Evolutionary conservation across 2,329 filamentous ascomycete species (phyloP).

Genomic region (Monosporascus sp.): DNA sequence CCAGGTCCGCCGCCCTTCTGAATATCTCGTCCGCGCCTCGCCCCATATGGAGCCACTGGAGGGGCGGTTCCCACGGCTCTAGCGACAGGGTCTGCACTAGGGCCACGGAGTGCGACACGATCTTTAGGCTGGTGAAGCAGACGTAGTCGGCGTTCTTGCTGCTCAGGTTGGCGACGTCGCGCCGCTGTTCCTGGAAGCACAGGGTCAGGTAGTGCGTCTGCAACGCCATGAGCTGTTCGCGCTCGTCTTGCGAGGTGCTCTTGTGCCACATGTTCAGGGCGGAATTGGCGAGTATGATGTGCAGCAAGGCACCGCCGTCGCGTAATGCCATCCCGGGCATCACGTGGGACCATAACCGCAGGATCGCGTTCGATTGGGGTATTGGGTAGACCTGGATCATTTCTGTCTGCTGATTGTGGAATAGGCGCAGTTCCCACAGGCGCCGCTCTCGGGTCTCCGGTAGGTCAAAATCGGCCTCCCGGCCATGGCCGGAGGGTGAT

Average conservation of each 20-base stretch:
- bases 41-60: slow-evolving; percentile 32
- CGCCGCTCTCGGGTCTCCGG: slow-evolving; percentile 31
- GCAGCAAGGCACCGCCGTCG: slow-evolving; percentile 26
- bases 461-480: slow-evolving; percentile 22
- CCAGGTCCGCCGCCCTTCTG: slow-evolving; percentile 18
- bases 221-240: slow-evolving; percentile 24
- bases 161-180: slow-evolving; percentile 26
- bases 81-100: slow-evolving; percentile 31
- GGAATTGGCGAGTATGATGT: slow-evolving; percentile 30
- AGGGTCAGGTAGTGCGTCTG: slow-evolving; percentile 31
- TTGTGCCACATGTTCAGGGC: slow-evolving; percentile 31
- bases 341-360: slow-evolving; percentile 26
- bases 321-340: slow-evolving; percentile 19
- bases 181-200: slow-evolving; percentile 30
- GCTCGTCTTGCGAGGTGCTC: slow-evolving; percentile 17
- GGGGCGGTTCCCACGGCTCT: slow-evolving; percentile 32
- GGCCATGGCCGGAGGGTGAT: slow-evolving; percentile 7
- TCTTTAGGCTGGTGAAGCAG: slow-evolving; percentile 29
- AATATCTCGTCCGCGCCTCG: slow-evolving; percentile 29
- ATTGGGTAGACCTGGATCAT: slow-evolving; percentile 23
- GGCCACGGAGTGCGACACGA: slow-evolving; percentile 31
- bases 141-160: slow-evolving; percentile 27
- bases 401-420: slow-evolving; percentile 29
- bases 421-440: slow-evolving; percentile 29
- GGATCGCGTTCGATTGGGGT: slow-evolving; percentile 11